phyloP scores from a whole-genome alignment of 768 basidiomycete species.

The Dacryopinax spathularia region DNA sequence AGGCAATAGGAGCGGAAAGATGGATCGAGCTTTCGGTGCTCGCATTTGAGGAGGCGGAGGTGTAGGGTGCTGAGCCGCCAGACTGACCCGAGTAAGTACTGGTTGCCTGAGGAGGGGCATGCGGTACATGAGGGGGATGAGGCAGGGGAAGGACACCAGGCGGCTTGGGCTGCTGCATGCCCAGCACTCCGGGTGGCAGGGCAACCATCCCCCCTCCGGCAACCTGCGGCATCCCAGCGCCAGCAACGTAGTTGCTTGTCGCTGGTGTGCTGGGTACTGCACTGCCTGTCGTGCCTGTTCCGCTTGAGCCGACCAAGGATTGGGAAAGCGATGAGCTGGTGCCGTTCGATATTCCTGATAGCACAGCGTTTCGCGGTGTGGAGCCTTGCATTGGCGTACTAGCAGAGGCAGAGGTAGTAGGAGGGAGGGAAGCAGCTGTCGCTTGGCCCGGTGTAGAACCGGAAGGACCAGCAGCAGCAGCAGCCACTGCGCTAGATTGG shows the following conservation, averaged over 20 bases:
- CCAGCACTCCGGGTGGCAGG: not conserved
- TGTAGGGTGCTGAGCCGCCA: not conserved
- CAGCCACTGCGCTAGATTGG: no score
- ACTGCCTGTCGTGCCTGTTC: not conserved
- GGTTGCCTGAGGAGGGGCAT: no score
- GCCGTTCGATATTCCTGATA: constrained; percentile 12
- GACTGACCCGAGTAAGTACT: not conserved
- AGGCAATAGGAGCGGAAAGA: not conserved
- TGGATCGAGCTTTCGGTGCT: not conserved
- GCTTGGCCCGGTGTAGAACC: constrained; percentile 18
- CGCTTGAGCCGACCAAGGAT: constrained; percentile 10
- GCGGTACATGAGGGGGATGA: no score
- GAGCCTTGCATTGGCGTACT: no score
- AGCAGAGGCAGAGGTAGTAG: constrained; percentile 32
- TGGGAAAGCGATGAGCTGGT: constrained; percentile 7
- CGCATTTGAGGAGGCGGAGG: not conserved
- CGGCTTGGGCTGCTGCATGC: not conserved
- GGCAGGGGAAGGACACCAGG: not conserved
- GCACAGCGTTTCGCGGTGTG: constrained; percentile 46
- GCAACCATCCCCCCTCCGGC: no score
- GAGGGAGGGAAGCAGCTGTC: constrained; percentile 9
- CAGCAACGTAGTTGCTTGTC: not conserved
- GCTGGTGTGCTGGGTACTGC: not conserved
- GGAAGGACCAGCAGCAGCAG: no score
- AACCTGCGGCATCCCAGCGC: no score